Conservation (phyloP, 2,329 filamentous ascomycete species). For the Fusarium siculi region DNA sequence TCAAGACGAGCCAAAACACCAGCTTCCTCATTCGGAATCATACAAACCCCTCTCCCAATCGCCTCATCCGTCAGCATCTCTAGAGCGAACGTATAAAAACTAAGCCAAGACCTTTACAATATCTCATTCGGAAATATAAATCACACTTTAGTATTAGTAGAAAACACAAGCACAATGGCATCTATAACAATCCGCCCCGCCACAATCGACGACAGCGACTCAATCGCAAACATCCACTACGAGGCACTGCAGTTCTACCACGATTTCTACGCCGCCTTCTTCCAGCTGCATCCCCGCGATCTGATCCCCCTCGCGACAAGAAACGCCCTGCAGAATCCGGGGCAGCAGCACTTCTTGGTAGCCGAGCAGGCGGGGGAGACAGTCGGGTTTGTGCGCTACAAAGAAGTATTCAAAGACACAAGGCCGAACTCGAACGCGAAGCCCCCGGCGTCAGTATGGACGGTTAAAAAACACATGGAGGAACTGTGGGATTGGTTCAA, state of each 20-base stretch:
- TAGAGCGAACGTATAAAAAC: slow-evolving; percentile 5
- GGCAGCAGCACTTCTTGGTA: slow-evolving; percentile 17
- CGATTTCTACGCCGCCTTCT: slow-evolving; percentile 39
- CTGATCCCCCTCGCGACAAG: slow-evolving; percentile 25
- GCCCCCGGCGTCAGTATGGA: not conserved
- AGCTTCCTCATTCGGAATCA: slow-evolving; percentile 33
- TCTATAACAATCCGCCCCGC: slow-evolving; percentile 31
- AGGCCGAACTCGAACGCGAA: slow-evolving; percentile 20
- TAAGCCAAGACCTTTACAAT: not conserved
- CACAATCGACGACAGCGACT: slow-evolving; percentile 24
- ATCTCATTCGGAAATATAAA: too few relatives aligned
- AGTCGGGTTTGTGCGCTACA: slow-evolving; percentile 38
- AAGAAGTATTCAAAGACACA: not conserved
- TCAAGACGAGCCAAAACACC: slow-evolving; percentile 6
- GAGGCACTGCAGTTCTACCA: slow-evolving; percentile 32
- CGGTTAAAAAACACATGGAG: slow-evolving; percentile 33
- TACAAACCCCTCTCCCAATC: not conserved
- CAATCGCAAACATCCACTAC: slow-evolving; percentile 34
- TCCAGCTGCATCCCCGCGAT: slow-evolving; percentile 30
- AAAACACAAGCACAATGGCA: slow-evolving; percentile 9
- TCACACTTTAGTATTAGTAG: not conserved
- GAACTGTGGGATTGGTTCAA: slow-evolving; percentile 36
- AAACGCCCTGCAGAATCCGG: slow-evolving; percentile 27
- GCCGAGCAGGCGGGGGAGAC: slow-evolving; percentile 25
- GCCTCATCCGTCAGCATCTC: not conserved